These are phyloP conservation scores for Ophiostoma sp. DNA, from an alignment of 2,329 filamentous ascomycete species.

Conservation along the genomic window DNA sequence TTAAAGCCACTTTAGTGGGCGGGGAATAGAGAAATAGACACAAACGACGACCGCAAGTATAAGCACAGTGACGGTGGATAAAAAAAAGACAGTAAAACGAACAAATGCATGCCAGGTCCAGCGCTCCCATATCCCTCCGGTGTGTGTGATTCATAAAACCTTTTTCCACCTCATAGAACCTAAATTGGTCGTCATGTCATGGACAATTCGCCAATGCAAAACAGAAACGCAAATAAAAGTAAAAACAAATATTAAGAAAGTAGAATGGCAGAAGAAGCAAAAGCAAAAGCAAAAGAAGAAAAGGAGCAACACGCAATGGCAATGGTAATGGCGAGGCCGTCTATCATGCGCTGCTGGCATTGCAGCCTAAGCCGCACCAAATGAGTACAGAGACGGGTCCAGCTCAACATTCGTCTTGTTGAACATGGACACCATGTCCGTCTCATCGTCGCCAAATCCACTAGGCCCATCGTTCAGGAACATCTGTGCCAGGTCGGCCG, in stretches of 20 bases:
- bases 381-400: slow-evolving; percentile 46
- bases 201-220: slow-evolving; percentile 5
- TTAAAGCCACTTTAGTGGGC: slow-evolving; percentile 12
- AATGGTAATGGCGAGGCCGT: neutral
- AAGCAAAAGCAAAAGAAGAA: neutral
- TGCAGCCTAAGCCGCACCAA: neutral
- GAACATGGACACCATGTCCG: slow-evolving; percentile 51
- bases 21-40: slow-evolving; percentile 1
- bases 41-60: neutral
- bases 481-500: slow-evolving; percentile 27
- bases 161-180: slow-evolving; percentile 1
- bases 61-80: neutral
- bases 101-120: neutral
- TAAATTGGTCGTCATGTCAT: slow-evolving; percentile 18
- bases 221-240: slow-evolving; percentile 9
- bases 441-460: slow-evolving; percentile 16
- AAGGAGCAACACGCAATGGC: neutral
- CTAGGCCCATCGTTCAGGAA: slow-evolving; percentile 44
- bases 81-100: neutral
- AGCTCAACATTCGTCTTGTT: slow-evolving; percentile 53
- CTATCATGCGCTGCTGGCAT: neutral
- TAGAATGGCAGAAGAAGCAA: neutral
- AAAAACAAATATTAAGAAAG: neutral
- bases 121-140: slow-evolving; percentile 2
- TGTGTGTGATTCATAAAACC: slow-evolving; percentile 3